Conservation (phyloP, 805 yeast species). For the Cyberlindnera bimundalis region DNA sequence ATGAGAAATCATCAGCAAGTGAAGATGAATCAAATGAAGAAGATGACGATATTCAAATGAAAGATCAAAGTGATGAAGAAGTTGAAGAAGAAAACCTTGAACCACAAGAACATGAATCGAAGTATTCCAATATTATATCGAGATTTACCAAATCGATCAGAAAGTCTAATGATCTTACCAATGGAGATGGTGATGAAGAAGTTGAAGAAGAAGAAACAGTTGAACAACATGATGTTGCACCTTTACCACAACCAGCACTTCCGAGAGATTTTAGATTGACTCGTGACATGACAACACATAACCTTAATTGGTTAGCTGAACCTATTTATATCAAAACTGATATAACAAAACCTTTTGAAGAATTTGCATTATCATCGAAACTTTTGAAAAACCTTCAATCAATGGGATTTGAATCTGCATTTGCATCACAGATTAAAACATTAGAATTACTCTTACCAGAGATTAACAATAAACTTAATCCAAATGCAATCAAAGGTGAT, state of each 20-base stretch:
- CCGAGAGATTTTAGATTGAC: constrained; percentile 48
- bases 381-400: constrained; percentile 45
- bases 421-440: constrained; percentile 73
- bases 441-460: constrained; percentile 50
- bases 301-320: constrained; percentile 61
- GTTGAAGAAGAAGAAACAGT: constrained; percentile 26
- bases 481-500: constrained; percentile 50
- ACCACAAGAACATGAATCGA: constrained; percentile 30
- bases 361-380: constrained; percentile 41
- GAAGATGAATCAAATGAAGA: constrained; percentile 13
- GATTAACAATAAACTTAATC: constrained; percentile 30
- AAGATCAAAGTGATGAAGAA: constrained; percentile 14
- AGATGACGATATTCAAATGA: constrained; percentile 13
- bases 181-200: constrained; percentile 16
- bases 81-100: constrained; percentile 15
- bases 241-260: constrained; percentile 81
- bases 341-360: constrained; percentile 43
- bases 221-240: constrained; percentile 48
- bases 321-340: constrained; percentile 57
- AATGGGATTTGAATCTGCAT: constrained; percentile 53
- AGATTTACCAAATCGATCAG: constrained; percentile 47
- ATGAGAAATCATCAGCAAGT: constrained; percentile 12
- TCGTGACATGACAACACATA: constrained; percentile 33
- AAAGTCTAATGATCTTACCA: constrained; percentile 14
- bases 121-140: constrained; percentile 48